phyloP scores from a whole-genome alignment of 495 filamentous ascomycete genomes.

The Trypethelium eluteriae region DNA sequence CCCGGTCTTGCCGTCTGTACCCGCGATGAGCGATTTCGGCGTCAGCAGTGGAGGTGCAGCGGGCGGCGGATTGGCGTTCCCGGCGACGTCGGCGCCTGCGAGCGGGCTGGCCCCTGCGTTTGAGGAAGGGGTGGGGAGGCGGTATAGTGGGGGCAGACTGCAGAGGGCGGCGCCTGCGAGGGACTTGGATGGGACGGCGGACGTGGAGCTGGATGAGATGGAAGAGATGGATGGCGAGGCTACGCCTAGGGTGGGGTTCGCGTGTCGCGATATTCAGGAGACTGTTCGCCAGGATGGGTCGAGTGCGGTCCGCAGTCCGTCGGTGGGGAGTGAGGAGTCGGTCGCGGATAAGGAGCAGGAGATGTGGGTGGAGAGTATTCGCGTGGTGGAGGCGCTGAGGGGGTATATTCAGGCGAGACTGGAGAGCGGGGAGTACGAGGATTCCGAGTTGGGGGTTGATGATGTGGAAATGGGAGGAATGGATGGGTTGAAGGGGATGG shows the following conservation, averaged over 20 bases:
- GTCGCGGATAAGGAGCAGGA: constrained; percentile 49
- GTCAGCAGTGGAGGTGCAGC: constrained; percentile 28
- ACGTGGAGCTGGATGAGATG: constrained; percentile 8
- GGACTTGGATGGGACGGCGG: constrained; percentile 17
- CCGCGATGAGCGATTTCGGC: constrained; percentile 47
- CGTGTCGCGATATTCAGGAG: no score
- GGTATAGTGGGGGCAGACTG: constrained; percentile 79
- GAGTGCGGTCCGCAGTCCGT: neutral
- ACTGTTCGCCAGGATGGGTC: no score
- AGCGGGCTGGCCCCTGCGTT: constrained; percentile 80
- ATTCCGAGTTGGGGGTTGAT: constrained; percentile 14
- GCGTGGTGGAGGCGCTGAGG: constrained; percentile 67
- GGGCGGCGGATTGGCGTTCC: constrained; percentile 39
- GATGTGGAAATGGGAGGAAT: constrained; percentile 14
- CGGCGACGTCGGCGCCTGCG: constrained; percentile 59
- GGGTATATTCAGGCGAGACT: constrained; percentile 59
- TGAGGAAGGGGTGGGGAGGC: constrained; percentile 57
- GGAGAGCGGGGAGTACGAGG: constrained; percentile 53
- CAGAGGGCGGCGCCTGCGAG: constrained; percentile 41
- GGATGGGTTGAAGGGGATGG: constrained; percentile 17
- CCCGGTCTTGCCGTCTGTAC: constrained; percentile 72
- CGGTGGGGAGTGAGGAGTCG: neutral
- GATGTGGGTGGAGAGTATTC: constrained; percentile 76
- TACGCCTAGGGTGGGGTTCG: neutral
- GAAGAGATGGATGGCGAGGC: constrained; percentile 12